Evolutionary conservation across 805 yeast species (phyloP).

Genomic region (Teunomyces kruisii): DNA sequence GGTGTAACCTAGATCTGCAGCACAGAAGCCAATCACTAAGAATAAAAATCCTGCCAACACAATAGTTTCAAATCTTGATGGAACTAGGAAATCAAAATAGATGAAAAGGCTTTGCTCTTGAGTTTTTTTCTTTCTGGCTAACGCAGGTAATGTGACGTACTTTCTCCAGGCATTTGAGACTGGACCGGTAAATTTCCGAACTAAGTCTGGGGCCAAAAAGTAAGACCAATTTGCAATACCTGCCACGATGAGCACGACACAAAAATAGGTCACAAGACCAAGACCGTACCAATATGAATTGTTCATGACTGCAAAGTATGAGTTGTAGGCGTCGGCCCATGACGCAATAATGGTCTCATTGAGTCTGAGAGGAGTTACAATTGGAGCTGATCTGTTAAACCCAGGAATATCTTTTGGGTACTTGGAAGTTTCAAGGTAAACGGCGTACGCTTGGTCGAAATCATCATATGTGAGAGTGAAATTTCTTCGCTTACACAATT

Average conservation of each 20-base stretch:
- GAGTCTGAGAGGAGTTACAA: constrained; percentile 24
- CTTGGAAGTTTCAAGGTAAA: constrained; percentile 16
- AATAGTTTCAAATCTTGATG: constrained; percentile 36
- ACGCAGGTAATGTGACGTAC: constrained; percentile 21
- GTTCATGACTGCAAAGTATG: constrained; percentile 23
- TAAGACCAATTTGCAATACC: constrained; percentile 11
- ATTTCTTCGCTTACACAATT: constrained; percentile 19
- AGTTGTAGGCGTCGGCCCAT: constrained; percentile 13
- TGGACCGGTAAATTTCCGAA: constrained; percentile 28
- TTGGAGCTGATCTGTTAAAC: constrained; percentile 20
- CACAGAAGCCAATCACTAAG: constrained; percentile 14
- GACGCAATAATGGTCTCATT: constrained; percentile 11
- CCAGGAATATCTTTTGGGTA: constrained; percentile 16
- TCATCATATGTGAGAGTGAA: constrained; percentile 20
- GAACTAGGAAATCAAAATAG: constrained; percentile 27
- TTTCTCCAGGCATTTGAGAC: constrained; percentile 12
- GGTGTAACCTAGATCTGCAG: constrained; percentile 9
- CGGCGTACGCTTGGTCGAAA: constrained; percentile 12
- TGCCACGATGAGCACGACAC: constrained; percentile 9
- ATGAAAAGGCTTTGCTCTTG: constrained; percentile 15
- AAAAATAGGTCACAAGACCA: constrained; percentile 23
- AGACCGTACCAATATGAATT: constrained; percentile 26
- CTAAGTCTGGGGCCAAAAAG: constrained; percentile 31
- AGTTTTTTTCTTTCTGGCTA: constrained; percentile 18
- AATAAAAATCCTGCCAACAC: constrained; percentile 22